Conservation (phyloP, 805 yeast genomes). For the Pichia eremophila region DNA sequence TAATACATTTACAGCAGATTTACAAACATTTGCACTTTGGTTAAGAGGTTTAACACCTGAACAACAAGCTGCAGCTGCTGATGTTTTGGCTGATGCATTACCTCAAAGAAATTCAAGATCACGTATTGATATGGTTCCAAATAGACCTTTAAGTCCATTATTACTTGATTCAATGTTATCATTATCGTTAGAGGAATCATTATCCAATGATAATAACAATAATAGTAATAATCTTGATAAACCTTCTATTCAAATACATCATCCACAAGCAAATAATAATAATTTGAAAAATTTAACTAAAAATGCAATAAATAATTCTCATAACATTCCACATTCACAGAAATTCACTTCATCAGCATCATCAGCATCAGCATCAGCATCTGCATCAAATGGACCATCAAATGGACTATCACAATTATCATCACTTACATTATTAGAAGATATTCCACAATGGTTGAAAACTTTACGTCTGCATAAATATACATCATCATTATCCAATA, state of each 20-base stretch:
- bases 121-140: not conserved
- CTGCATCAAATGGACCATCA: not conserved
- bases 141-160: not conserved
- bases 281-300: too few relatives aligned
- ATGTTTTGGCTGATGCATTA: not conserved
- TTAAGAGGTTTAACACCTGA: conserved; percentile 18
- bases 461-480: conserved; percentile 86
- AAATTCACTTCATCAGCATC: not conserved
- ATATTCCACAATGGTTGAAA: conserved; percentile 90
- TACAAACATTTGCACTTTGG: conserved; percentile 38
- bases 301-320: too few relatives aligned
- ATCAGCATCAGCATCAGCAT: not conserved
- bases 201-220: not conserved
- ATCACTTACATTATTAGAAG: conserved; percentile 47
- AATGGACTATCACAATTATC: conserved; percentile 22
- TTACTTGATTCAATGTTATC: not conserved
- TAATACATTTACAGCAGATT: conserved; percentile 33
- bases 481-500: conserved; percentile 69
- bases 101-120: not conserved
- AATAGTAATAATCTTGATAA: not conserved
- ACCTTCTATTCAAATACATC: not conserved
- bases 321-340: not conserved
- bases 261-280: not conserved
- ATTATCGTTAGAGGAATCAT: not conserved
- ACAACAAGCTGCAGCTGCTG: conserved; percentile 39